A percentile compares a stretch with the other conserved stretches of the same genome.
Evolutionary conservation across 2,329 filamentous ascomycete genomes (phyloP).

Genomic region (Colletotrichum liaoningense): DNA sequence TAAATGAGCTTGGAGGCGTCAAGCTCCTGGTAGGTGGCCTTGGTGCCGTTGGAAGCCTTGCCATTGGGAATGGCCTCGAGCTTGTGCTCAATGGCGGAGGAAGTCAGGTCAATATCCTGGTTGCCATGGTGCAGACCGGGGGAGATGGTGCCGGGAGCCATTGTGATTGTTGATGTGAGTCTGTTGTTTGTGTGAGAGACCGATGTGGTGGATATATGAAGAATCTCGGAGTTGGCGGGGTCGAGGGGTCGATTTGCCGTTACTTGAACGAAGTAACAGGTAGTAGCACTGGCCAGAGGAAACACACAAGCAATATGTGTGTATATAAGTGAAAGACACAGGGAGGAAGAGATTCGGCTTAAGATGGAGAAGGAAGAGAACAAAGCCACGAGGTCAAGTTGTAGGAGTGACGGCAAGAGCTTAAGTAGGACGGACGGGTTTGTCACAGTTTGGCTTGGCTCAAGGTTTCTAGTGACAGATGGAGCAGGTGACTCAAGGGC

Average conservation of each 20-base stretch:
- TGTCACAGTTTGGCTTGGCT: slow-evolving; percentile 14
- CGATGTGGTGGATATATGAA: slow-evolving; percentile 6
- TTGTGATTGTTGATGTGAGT: slow-evolving; percentile 18
- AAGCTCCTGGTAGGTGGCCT: slow-evolving; percentile 66
- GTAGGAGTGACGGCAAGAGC: slow-evolving; percentile 24
- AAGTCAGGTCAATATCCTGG: slow-evolving; percentile 63
- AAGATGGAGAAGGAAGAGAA: slow-evolving; percentile 21
- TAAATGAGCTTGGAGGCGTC: slow-evolving; percentile 75
- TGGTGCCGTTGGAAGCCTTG: slow-evolving; percentile 40
- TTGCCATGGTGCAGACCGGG: slow-evolving; percentile 54
- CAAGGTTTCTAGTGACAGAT: slow-evolving; percentile 35
- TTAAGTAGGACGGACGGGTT: slow-evolving; percentile 34
- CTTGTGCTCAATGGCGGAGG: slow-evolving; percentile 63
- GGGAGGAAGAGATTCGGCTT: slow-evolving; percentile 24
- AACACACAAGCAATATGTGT: not conserved
- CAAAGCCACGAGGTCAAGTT: slow-evolving; percentile 23
- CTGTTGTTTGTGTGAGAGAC: not conserved
- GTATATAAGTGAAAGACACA: not conserved
- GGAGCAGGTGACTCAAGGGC: slow-evolving; percentile 36
- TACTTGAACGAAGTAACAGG: not conserved
- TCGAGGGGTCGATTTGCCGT: not conserved
- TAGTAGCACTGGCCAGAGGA: not conserved
- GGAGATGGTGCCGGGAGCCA: slow-evolving; percentile 44
- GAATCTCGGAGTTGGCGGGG: slow-evolving; percentile 13
- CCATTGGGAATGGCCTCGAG: slow-evolving; percentile 47